Evolutionary conservation across 2,329 filamentous ascomycete species (phyloP), one percentile per base, ranked within the genome.

Genomic region (Neonectria sp.): DNA sequence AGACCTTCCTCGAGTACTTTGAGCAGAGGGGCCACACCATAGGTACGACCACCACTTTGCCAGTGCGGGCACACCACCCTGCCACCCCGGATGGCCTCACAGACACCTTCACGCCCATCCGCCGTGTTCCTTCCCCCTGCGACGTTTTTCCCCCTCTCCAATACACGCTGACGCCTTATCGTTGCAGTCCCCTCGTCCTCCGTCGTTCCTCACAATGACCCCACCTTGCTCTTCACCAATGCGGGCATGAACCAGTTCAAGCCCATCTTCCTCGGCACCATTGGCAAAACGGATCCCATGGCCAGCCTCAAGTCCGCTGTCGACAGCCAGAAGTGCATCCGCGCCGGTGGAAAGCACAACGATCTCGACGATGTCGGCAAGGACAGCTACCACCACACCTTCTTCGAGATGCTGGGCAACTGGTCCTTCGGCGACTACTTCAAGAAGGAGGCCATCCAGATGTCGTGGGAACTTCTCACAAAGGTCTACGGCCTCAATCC

Each of bases 161-260:
- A 69, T 55, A 27, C 58, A 67, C 45, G 68, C 75, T 77, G 71
- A 80, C 71, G 43, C 43, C 65, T 55, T 29, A 55, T 59, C 29
- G 48, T 21, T 72, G 52, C 82, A 97, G 95, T 98, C 64, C 93
- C 95, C 72, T 98, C 95, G 24, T 96, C 94, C 67, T 96, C 95
- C n/a, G 95, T 98, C 79, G 96, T 98, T 65, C 96, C 96, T 77
- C 91, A 95, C 81, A 95, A 96, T 86, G 96, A 99, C 85, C 95
- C 96, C 74, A 97, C 96, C 59, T 87, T 99, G 68, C 93, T 99
- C 78, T 99, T 99, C 86, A 95, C 95, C 82, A 99, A 99, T 90
- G 96, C 96, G 77, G 96, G 96, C 81, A 98, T 98, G 96, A 98
- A 98, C 88, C 95, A 98, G 88, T 98, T 97, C 88, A 98, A 98